A percentile compares a stretch with the other conserved stretches of the same genome.
Evolutionary conservation across 148 eudicot species (phyloP).

Genomic region (Talinum fruticosum): DNA sequence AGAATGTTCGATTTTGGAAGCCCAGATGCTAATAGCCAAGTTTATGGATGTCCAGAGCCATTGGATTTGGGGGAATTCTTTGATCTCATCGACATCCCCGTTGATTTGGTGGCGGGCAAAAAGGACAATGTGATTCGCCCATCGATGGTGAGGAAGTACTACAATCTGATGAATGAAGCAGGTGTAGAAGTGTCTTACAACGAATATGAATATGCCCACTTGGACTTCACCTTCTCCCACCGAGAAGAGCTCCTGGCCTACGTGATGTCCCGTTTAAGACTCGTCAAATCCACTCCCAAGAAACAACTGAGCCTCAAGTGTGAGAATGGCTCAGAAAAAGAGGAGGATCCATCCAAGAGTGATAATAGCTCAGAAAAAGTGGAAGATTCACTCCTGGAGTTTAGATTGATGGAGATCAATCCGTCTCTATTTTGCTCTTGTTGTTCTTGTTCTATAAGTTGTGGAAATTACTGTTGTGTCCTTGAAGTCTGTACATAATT

Average conservation of each 20-base stretch:
- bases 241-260: slow-evolving; percentile 86
- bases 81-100: slow-evolving; percentile 73
- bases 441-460: slow-evolving; percentile 6
- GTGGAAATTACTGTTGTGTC: slow-evolving; percentile 8
- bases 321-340: neutral
- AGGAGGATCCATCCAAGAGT: neutral
- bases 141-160: slow-evolving; percentile 82
- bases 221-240: slow-evolving; percentile 93
- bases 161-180: slow-evolving; percentile 57
- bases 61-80: slow-evolving; percentile 69
- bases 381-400: slow-evolving; percentile 3
- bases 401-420: slow-evolving; percentile 16
- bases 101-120: slow-evolving; percentile 85
- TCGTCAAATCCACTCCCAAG: slow-evolving; percentile 50
- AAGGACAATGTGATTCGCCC: slow-evolving; percentile 86
- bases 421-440: neutral
- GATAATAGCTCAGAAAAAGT: neutral
- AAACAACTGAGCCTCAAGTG: neutral
- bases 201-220: slow-evolving; percentile 86
- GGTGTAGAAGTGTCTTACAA: slow-evolving; percentile 73
- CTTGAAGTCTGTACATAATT: slow-evolving; percentile 13
- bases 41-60: slow-evolving; percentile 75
- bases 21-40: slow-evolving; percentile 51
- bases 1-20: slow-evolving; percentile 89
- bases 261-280: slow-evolving; percentile 74